phyloP scores from a whole-genome alignment of 163 green algal species.

The Scenedesmus sp. region DNA sequence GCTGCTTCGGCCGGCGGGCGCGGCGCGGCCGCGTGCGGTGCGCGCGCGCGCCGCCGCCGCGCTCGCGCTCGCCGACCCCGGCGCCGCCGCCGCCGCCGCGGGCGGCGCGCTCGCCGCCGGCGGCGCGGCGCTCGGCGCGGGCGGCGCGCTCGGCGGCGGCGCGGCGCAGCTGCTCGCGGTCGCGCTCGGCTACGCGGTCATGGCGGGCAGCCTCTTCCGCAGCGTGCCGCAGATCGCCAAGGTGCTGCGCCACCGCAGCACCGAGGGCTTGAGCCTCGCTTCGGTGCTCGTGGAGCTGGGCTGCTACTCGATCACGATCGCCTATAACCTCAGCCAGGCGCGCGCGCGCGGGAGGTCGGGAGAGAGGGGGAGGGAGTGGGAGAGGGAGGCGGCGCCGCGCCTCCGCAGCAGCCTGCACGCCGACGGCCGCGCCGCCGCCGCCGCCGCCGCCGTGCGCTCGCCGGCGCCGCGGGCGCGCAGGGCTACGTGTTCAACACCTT shows the following conservation, averaged over 20 bases:
- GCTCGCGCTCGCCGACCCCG: slow-evolving; percentile 15
- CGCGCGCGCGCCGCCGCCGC: background rate
- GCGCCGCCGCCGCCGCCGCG: background rate
- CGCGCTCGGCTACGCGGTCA: slow-evolving; percentile 73
- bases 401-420: no score
- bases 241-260: slow-evolving; percentile 49
- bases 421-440: background rate
- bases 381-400: no score
- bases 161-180: slow-evolving; percentile 56
- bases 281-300: slow-evolving; percentile 73
- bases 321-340: slow-evolving; percentile 78
- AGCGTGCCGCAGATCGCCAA: slow-evolving; percentile 78
- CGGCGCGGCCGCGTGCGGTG: background rate
- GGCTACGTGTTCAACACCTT: slow-evolving; percentile 81
- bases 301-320: slow-evolving; percentile 74
- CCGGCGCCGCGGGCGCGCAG: no score
- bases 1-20: no score
- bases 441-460: no score
- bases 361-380: no score
- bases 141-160: no score
- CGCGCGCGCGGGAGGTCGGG: no score
- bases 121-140: background rate
- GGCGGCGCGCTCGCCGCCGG: slow-evolving; percentile 1
- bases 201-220: slow-evolving; percentile 75
- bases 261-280: slow-evolving; percentile 71